A percentile compares a stretch with the other conserved stretches of the same genome.
These are phyloP conservation scores for Malassezia cuniculi DNA, from an alignment of 1,284 basidiomycete genomes.

Conservation along the genomic window DNA sequence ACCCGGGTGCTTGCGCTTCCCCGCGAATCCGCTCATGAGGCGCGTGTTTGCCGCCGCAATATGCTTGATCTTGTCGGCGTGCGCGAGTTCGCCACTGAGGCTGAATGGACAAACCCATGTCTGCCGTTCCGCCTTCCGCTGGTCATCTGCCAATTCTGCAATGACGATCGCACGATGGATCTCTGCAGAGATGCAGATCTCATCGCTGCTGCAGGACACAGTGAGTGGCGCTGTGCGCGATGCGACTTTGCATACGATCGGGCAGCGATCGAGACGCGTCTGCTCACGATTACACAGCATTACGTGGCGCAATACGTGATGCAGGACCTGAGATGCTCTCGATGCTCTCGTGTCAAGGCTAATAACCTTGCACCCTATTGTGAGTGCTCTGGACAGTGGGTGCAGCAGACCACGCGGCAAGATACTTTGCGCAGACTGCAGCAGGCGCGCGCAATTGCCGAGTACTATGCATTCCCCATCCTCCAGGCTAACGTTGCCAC, in stretches of 20 bases:
- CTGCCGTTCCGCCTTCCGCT: slow-evolving; percentile 73
- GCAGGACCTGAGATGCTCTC: slow-evolving; percentile 67
- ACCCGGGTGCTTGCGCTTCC: slow-evolving; percentile 63
- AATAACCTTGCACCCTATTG: slow-evolving; percentile 77
- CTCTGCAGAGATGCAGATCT: slow-evolving; percentile 85
- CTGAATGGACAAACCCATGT: slow-evolving; percentile 67
- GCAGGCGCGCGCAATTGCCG: slow-evolving; percentile 20
- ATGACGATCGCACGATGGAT: slow-evolving; percentile 77
- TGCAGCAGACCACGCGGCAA: slow-evolving; percentile 23
- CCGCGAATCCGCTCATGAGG: slow-evolving; percentile 66
- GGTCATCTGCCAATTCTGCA: slow-evolving; percentile 82
- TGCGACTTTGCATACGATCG: slow-evolving; percentile 84
- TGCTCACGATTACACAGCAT: slow-evolving; percentile 63
- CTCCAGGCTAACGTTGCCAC: slow-evolving; percentile 16
- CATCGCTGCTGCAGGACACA: slow-evolving; percentile 49
- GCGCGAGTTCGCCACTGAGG: slow-evolving; percentile 56
- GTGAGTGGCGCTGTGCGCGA: slow-evolving; percentile 46
- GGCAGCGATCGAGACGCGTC: slow-evolving; percentile 65
- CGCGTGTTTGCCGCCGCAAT: slow-evolving; percentile 76
- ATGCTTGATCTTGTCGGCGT: slow-evolving; percentile 77
- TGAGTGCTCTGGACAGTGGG: slow-evolving; percentile 60
- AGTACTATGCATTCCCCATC: slow-evolving; percentile 23
- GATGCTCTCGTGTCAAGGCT: slow-evolving; percentile 75
- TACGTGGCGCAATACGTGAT: slow-evolving; percentile 67
- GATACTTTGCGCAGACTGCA: slow-evolving; percentile 27